phyloP scores from a whole-genome alignment of 768 basidiomycete genomes.

The Lentinula boryana region DNA sequence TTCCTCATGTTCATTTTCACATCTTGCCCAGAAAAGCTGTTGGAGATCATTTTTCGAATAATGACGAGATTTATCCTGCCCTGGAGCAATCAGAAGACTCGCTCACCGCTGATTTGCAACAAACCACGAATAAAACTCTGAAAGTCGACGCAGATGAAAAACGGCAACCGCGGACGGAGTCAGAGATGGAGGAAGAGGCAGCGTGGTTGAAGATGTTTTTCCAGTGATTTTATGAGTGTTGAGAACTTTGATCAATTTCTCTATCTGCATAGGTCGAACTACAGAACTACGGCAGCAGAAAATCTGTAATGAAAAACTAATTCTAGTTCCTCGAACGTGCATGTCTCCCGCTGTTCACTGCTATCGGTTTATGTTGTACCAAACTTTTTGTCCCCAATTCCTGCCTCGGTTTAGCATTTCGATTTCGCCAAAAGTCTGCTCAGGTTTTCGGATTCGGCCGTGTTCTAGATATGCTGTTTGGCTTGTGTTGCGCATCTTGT shows the following conservation, averaged over 20 bases:
- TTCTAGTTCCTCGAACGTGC: not conserved
- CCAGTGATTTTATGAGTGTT: constrained; percentile 5
- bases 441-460: not conserved
- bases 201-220: constrained; percentile 60
- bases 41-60: constrained; percentile 62
- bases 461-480: not conserved
- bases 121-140: constrained; percentile 24
- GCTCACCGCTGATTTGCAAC: constrained; percentile 35
- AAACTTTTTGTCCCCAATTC: too few species aligned
- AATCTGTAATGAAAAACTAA: too few species aligned
- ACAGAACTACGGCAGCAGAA: not conserved
- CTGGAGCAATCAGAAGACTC: constrained; percentile 61
- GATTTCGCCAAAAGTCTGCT: too few species aligned
- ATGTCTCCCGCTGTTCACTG: not conserved
- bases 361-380: too few species aligned
- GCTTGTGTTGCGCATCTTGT: not conserved
- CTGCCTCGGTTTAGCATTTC: too few species aligned
- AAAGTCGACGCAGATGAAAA: constrained; percentile 69
- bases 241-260: not conserved
- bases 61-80: constrained; percentile 75
- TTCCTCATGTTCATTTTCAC: constrained; percentile 98
- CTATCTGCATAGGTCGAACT: too few species aligned
- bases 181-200: constrained; percentile 83
- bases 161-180: constrained; percentile 50
- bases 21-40: constrained; percentile 73